A percentile compares a stretch with the other conserved stretches of the same genome.
phyloP scores from a whole-genome alignment of 306 rosid species.

The Mucuna pruriens region DNA sequence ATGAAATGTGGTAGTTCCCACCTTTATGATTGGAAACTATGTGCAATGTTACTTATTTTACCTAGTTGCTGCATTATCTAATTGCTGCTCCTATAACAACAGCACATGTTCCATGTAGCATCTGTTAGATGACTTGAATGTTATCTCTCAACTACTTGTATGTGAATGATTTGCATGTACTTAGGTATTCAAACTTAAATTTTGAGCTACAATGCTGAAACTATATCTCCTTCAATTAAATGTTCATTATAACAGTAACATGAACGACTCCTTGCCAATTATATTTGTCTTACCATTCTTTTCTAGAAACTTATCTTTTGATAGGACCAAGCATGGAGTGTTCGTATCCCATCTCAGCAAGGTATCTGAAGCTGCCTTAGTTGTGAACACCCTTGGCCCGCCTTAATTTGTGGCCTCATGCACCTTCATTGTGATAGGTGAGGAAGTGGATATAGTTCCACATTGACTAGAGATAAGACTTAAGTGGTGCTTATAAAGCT shows the following conservation, averaged over 20 bases:
- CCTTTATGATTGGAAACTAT: conserved; percentile 9
- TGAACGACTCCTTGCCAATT: conserved; percentile 8
- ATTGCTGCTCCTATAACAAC: conserved; percentile 6
- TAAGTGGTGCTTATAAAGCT: no score
- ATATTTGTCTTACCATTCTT: neutral
- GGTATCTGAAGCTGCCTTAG: no score
- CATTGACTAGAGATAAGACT: no score
- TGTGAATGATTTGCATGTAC: neutral
- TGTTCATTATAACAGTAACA: neutral
- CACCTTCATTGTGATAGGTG: no score
- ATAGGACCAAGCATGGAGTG: neutral
- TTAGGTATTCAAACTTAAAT: neutral
- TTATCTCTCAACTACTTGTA: neutral
- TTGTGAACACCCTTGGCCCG: no score
- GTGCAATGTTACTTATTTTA: neutral
- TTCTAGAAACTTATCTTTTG: conserved; percentile 24
- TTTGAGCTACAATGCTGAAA: neutral
- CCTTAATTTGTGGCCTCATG: no score
- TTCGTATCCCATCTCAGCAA: conserved; percentile 6
- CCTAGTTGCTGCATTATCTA: neutral
- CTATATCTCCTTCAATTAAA: neutral
- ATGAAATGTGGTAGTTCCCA: neutral
- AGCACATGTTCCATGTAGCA: neutral
- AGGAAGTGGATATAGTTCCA: no score
- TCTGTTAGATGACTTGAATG: neutral